Conservation (phyloP, 1,284 basidiomycete genomes). For the Exsudoporus floridanus region DNA sequence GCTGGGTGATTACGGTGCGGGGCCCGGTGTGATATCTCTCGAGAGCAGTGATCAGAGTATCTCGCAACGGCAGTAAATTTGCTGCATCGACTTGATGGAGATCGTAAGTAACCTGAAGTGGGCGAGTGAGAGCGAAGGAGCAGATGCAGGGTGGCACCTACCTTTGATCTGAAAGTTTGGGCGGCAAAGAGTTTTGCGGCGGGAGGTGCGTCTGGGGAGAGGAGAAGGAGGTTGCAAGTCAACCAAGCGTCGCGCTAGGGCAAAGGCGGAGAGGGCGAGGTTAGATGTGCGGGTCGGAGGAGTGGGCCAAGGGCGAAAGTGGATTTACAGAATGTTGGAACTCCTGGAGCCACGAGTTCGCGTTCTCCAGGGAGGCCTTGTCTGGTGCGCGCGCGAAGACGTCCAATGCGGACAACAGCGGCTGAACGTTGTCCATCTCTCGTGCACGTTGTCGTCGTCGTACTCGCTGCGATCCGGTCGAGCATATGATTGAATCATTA, state of each 20-base stretch:
- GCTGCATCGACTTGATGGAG: slow-evolving; percentile 80
- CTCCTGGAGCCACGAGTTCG: slow-evolving; percentile 91
- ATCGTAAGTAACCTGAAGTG: slow-evolving; percentile 87
- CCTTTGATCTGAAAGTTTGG: slow-evolving; percentile 96
- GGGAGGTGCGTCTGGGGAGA: slow-evolving; percentile 74
- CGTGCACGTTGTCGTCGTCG: slow-evolving; percentile 11
- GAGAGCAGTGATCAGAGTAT: slow-evolving; percentile 83
- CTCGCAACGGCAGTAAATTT: slow-evolving; percentile 77
- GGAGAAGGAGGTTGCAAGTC: slow-evolving; percentile 88
- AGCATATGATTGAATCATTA: slow-evolving; percentile 12
- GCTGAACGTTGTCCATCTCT: slow-evolving; percentile 65
- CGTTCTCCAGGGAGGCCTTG: slow-evolving; percentile 77
- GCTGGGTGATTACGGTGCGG: slow-evolving; percentile 83
- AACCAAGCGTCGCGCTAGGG: slow-evolving; percentile 93
- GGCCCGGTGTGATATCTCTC: slow-evolving; percentile 72
- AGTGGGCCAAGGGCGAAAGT: slow-evolving; percentile 64
- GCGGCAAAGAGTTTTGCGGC: slow-evolving; percentile 93
- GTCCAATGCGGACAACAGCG: slow-evolving; percentile 68
- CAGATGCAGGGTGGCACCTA: slow-evolving; percentile 34
- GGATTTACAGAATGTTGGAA: slow-evolving; percentile 95
- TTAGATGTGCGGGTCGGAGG: slow-evolving; percentile 59
- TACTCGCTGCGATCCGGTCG: background rate
- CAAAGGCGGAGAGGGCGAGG: slow-evolving; percentile 46
- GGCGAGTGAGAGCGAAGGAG: slow-evolving; percentile 21
- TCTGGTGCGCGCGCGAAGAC: slow-evolving; percentile 80